These are phyloP conservation scores for Talaromyces nanjingensis DNA, from an alignment of 495 filamentous ascomycete genomes.

Conservation along the genomic window DNA sequence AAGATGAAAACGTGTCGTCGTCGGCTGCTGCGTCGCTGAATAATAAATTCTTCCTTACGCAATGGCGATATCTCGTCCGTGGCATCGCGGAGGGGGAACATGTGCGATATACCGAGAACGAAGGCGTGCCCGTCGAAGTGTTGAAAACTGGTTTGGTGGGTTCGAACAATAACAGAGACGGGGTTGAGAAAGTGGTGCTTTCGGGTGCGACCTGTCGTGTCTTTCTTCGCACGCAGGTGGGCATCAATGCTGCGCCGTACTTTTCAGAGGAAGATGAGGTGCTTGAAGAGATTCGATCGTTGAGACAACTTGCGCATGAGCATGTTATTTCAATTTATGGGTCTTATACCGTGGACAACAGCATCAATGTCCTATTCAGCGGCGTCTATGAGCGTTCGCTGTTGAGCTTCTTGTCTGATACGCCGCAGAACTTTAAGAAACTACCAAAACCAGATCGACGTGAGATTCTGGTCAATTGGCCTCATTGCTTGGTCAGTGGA, in stretches of 20 bases:
- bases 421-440: constrained; percentile 59
- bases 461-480: constrained; percentile 69
- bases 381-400: constrained; percentile 71
- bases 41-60: constrained; percentile 68
- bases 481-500: constrained; percentile 76
- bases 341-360: constrained; percentile 69
- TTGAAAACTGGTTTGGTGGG: constrained; percentile 46
- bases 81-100: constrained; percentile 65
- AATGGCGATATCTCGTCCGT: constrained; percentile 74
- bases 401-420: constrained; percentile 65
- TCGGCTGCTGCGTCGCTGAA: constrained; percentile 51
- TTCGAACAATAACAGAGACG: constrained; percentile 37
- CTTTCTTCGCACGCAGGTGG: constrained; percentile 66
- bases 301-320: constrained; percentile 61
- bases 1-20: constrained; percentile 15
- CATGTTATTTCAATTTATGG: constrained; percentile 77
- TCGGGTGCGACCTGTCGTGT: constrained; percentile 35
- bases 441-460: constrained; percentile 66
- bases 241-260: constrained; percentile 51
- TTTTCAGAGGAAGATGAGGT: constrained; percentile 60
- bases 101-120: constrained; percentile 65
- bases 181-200: constrained; percentile 64
- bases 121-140: constrained; percentile 72
- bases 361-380: constrained; percentile 70
- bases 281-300: constrained; percentile 55